Percentiles rank a stretch among this genome's conserved stretches.
Evolutionary conservation across 2,329 filamentous ascomycete species (phyloP).

Genomic region (Phialophora tarda): DNA sequence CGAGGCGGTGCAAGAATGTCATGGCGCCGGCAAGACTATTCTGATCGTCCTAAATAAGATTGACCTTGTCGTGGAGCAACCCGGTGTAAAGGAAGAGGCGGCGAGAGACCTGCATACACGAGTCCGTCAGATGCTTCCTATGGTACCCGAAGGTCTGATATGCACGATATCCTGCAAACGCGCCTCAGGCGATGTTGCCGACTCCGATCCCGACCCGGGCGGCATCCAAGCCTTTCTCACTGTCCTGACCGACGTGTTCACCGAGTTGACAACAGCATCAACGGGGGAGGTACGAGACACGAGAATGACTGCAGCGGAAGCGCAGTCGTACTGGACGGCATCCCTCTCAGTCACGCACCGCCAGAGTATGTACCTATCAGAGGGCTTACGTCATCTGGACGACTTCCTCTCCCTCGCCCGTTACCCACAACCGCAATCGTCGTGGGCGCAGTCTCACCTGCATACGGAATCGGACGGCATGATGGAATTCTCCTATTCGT

Average conservation of each 20-base stretch:
- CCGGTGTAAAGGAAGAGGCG: conserved; percentile 15
- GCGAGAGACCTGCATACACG: conserved; percentile 40
- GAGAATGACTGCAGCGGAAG: conserved; percentile 47
- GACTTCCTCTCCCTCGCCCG: conserved; percentile 74
- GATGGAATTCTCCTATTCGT: conserved; percentile 20
- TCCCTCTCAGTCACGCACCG: conserved; percentile 89
- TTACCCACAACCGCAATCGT: neutral
- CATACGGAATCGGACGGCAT: conserved; percentile 22
- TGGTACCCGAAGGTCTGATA: conserved; percentile 54
- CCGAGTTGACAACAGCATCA: conserved; percentile 66
- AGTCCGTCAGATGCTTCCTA: conserved; percentile 53
- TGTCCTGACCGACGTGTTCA: conserved; percentile 71
- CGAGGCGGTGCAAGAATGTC: conserved; percentile 58
- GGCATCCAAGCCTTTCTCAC: conserved; percentile 72
- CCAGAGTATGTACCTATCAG: conserved; percentile 78
- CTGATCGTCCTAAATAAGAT: conserved; percentile 67
- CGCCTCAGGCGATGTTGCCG: conserved; percentile 43
- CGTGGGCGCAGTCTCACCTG: conserved; percentile 28
- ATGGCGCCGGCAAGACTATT: conserved; percentile 58
- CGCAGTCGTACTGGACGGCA: conserved; percentile 65
- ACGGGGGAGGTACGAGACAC: conserved; percentile 40
- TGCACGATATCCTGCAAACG: conserved; percentile 75
- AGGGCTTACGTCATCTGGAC: conserved; percentile 73
- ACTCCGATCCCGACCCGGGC: conserved; percentile 52
- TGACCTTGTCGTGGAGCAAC: conserved; percentile 54